These are phyloP conservation scores for Coccomyxa subellipsoidea DNA, from an alignment of 163 green algal species.

Conservation along the genomic window DNA sequence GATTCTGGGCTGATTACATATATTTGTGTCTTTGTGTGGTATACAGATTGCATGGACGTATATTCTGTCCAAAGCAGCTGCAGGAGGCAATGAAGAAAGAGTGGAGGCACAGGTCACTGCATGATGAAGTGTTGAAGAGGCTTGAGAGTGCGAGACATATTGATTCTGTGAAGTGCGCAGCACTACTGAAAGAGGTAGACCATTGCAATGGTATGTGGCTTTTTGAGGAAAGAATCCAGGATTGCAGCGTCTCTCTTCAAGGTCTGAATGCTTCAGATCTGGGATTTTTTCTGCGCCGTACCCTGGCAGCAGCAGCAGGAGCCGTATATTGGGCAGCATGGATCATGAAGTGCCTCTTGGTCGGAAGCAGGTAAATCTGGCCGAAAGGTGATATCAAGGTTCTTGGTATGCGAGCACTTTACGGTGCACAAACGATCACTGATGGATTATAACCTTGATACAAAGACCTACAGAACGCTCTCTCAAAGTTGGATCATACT, in stretches of 20 bases:
- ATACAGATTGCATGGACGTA: constrained; percentile 14
- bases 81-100: background rate
- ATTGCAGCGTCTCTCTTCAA: background rate
- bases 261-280: too few relatives aligned
- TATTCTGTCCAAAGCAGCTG: background rate
- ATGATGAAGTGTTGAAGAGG: background rate
- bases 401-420: too few relatives aligned
- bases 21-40: background rate
- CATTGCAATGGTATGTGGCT: background rate
- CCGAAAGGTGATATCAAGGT: too few relatives aligned
- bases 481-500: too few relatives aligned
- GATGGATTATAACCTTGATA: too few relatives aligned
- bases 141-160: background rate
- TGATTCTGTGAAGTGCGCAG: background rate
- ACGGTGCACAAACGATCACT: too few relatives aligned
- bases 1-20: background rate
- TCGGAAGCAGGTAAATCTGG: too few relatives aligned
- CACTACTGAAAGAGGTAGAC: background rate
- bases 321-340: too few relatives aligned
- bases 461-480: too few relatives aligned
- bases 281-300: too few relatives aligned
- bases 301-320: background rate
- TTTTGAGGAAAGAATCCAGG: background rate
- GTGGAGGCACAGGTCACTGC: background rate
- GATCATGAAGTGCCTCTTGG: too few relatives aligned